Evolutionary conservation across 2,329 filamentous ascomycete genomes (phyloP).

Genomic region (Fusarium sp.): DNA sequence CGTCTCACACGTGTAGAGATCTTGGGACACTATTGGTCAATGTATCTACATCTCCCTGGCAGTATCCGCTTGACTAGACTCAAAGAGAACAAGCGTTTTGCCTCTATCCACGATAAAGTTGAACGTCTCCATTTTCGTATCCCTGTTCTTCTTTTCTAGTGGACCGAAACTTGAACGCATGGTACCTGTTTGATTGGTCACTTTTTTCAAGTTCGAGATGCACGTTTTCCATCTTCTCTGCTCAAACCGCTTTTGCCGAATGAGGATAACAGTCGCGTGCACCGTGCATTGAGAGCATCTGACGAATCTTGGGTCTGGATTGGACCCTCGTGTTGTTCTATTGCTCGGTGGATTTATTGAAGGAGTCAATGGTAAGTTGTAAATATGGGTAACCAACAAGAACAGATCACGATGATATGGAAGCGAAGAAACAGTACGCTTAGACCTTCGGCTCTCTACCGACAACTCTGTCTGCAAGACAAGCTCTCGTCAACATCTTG

Average conservation of each 20-base stretch:
- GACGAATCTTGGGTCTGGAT: not conserved
- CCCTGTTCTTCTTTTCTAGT: conserved; percentile 16
- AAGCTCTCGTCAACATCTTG: not conserved
- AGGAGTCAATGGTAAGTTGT: not conserved
- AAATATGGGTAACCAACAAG: not conserved
- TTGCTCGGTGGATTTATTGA: not conserved
- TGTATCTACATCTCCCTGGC: not conserved
- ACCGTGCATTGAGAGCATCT: not conserved
- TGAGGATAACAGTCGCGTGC: conserved; percentile 41
- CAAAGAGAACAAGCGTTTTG: conserved; percentile 19
- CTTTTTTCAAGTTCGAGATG: not conserved
- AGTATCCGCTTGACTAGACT: conserved; percentile 27
- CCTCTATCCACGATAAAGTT: conserved; percentile 44
- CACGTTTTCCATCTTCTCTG: conserved; percentile 4
- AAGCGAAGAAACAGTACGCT: not conserved
- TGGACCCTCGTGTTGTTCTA: not conserved
- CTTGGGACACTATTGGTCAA: conserved; percentile 12
- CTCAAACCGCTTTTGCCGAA: conserved; percentile 1
- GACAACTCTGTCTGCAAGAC: not conserved
- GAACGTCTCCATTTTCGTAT: conserved; percentile 10
- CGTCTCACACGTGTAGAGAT: conserved; percentile 38
- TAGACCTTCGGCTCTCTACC: not conserved
- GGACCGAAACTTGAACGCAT: conserved; percentile 21
- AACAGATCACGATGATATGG: too few species aligned
- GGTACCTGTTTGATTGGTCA: conserved; percentile 29